A percentile compares a stretch with the other conserved stretches of the same genome.
phyloP scores from a whole-genome alignment of 495 filamentous ascomycete species.

The Trichoderma erinaceum region DNA sequence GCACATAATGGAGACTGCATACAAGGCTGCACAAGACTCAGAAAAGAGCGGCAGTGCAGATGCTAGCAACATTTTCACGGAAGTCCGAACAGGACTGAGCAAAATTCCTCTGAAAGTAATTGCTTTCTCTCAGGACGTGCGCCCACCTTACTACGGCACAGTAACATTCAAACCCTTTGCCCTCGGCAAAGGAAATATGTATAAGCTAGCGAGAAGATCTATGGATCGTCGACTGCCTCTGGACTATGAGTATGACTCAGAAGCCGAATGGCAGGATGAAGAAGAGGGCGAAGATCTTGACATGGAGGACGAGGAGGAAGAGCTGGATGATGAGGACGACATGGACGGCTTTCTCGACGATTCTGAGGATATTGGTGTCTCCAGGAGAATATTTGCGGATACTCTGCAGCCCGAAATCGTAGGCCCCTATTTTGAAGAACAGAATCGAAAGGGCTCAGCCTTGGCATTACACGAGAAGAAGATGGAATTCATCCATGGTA shows the following conservation, averaged over 20 bases:
- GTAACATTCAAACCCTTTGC: conserved; percentile 53
- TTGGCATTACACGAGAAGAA: conserved; percentile 48
- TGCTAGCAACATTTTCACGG: conserved; percentile 34
- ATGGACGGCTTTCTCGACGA: conserved; percentile 75
- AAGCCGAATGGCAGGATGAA: conserved; percentile 71
- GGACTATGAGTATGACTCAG: conserved; percentile 95
- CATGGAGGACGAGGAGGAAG: conserved; percentile 72
- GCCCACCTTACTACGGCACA: conserved; percentile 86
- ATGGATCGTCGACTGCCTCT: conserved; percentile 58
- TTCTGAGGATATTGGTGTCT: conserved; percentile 47
- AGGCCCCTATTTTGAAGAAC: conserved; percentile 77
- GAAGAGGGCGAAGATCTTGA: conserved; percentile 60
- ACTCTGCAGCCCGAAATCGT: conserved; percentile 70
- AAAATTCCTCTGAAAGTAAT: conserved; percentile 68
- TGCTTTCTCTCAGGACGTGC: conserved; percentile 77
- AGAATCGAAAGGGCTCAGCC: conserved; percentile 34
- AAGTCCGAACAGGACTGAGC: conserved; percentile 48
- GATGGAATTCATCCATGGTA: conserved; percentile 70
- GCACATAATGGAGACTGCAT: conserved; percentile 54
- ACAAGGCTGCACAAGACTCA: conserved; percentile 24
- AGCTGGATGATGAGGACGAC: conserved; percentile 55
- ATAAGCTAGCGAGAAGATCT: conserved; percentile 64
- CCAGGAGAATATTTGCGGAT: conserved; percentile 41
- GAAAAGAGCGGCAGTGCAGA: conserved; percentile 18
- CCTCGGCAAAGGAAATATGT: conserved; percentile 35